phyloP scores from a whole-genome alignment of 257 asterid genomes.

The Solanum clarkiae region DNA sequence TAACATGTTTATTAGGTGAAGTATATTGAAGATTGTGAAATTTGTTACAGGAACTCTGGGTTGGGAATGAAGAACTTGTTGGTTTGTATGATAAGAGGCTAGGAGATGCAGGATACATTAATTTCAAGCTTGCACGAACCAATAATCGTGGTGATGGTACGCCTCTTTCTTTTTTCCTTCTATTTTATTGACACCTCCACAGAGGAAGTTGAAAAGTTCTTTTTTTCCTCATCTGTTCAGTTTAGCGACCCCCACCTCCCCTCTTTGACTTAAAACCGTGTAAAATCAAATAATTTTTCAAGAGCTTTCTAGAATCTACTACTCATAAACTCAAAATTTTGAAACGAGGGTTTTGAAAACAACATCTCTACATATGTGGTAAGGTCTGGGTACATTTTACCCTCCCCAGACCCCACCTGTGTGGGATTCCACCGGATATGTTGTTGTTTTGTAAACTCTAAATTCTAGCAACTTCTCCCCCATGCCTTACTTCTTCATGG shows the following conservation, averaged over 20 bases:
- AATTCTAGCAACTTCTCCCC: not conserved
- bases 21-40: not conserved
- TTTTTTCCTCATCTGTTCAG: not conserved
- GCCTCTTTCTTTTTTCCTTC: not conserved
- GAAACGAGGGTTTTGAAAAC: no score
- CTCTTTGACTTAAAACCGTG: not conserved
- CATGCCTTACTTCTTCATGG: no score
- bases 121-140: conserved; percentile 83
- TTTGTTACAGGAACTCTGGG: conserved; percentile 73
- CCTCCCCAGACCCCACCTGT: no score
- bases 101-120: conserved; percentile 84
- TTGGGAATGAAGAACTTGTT: conserved; percentile 93
- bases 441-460: not conserved
- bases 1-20: not conserved
- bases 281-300: not conserved
- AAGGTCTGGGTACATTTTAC: no score
- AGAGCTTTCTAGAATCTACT: not conserved
- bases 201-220: not conserved
- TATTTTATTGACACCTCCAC: not conserved
- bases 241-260: not conserved
- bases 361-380: no score
- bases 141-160: conserved; percentile 99
- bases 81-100: conserved; percentile 81
- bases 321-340: not conserved
- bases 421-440: no score